phyloP scores from a whole-genome alignment of 2,329 filamentous ascomycete genomes.

The Apiospora marii region DNA sequence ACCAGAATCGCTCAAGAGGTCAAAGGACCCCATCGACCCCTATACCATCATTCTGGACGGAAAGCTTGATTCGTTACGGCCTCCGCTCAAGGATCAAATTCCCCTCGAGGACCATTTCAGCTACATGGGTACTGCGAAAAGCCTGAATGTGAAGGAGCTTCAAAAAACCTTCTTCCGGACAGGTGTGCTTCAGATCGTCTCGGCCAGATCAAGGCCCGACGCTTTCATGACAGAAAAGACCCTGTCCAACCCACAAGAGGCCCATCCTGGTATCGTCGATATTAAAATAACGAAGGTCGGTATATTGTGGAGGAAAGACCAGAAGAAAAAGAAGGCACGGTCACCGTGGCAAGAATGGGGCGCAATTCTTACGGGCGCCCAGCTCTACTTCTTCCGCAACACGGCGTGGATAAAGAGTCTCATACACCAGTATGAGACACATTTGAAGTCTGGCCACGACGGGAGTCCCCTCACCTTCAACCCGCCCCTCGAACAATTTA shows the following conservation, averaged over 20 bases:
- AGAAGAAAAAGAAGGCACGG: slow-evolving; percentile 90
- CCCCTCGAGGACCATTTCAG: slow-evolving; percentile 90
- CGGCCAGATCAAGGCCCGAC: slow-evolving; percentile 89
- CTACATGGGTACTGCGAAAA: slow-evolving; percentile 80
- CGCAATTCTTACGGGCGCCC: slow-evolving; percentile 93
- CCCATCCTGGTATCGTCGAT: slow-evolving; percentile 91
- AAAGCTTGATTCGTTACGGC: slow-evolving; percentile 82
- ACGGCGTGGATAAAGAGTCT: slow-evolving; percentile 90
- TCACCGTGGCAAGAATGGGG: slow-evolving; percentile 99
- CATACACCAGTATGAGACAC: slow-evolving; percentile 85
- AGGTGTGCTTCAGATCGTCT: slow-evolving; percentile 93
- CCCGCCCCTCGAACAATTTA: slow-evolving; percentile 89
- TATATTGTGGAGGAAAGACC: slow-evolving; percentile 90
- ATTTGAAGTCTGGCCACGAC: slow-evolving; percentile 79
- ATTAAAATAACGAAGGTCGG: slow-evolving; percentile 98
- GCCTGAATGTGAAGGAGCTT: slow-evolving; percentile 80
- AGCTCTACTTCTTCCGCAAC: slow-evolving; percentile 96
- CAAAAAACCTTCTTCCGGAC: slow-evolving; percentile 92
- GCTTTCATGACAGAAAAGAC: slow-evolving; percentile 93
- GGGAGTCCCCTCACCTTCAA: slow-evolving; percentile 86
- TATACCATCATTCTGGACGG: slow-evolving; percentile 94
- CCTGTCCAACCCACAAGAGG: slow-evolving; percentile 83
- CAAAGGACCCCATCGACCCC: slow-evolving; percentile 90
- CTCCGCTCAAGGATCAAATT: slow-evolving; percentile 91
- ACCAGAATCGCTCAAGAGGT: slow-evolving; percentile 69